phyloP scores from a whole-genome alignment of 441 rosid genomes.

The Aleurites moluccanus region DNA sequence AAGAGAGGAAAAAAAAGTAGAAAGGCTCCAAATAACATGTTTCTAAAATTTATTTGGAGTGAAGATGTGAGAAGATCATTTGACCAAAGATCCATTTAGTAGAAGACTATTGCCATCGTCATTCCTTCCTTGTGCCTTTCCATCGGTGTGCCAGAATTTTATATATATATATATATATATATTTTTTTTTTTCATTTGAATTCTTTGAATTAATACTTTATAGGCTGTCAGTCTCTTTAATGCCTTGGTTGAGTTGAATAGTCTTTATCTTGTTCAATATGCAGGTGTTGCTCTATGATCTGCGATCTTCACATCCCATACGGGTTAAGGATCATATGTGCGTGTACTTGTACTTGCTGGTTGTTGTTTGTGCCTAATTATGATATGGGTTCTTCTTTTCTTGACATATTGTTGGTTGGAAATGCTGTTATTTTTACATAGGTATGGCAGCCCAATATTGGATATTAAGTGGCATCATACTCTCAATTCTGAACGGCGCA shows the following conservation, averaged over 20 bases:
- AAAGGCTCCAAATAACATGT: background rate
- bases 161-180: background rate
- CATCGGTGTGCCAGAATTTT: background rate
- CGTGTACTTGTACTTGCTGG: constrained; percentile 27
- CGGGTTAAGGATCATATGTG: constrained; percentile 91
- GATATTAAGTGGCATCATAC: constrained; percentile 90
- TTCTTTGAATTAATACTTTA: background rate
- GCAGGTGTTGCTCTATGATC: constrained; percentile 85
- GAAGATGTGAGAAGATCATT: background rate
- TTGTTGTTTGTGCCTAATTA: background rate
- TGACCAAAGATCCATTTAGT: background rate
- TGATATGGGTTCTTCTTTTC: constrained; percentile 7
- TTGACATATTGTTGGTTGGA: constrained; percentile 20
- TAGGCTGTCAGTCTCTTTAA: background rate
- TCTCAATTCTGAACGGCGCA: constrained; percentile 68
- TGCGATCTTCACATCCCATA: constrained; percentile 78
- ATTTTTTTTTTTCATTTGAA: background rate
- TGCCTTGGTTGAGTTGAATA: background rate
- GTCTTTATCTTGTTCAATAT: constrained; percentile 19
- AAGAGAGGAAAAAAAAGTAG: background rate
- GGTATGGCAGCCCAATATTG: constrained; percentile 90
- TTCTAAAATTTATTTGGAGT: background rate
- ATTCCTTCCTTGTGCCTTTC: background rate
- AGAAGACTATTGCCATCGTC: background rate
- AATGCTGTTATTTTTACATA: constrained; percentile 29